Evolutionary conservation across 1,284 basidiomycete species (phyloP).

Genomic region (Xerocomus minutiporus): DNA sequence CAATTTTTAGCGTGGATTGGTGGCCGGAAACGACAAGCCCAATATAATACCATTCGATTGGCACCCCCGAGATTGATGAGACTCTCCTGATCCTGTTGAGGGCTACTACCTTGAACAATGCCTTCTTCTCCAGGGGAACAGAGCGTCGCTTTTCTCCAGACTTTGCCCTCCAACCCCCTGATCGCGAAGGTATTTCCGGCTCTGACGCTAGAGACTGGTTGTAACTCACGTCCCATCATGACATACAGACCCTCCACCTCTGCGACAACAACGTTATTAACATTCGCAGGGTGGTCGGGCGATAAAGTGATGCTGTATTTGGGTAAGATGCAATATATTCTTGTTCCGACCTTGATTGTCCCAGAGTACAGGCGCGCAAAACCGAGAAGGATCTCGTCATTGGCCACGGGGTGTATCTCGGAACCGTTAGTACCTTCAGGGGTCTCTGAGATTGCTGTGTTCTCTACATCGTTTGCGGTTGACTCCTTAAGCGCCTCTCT

Average conservation of each 20-base stretch:
- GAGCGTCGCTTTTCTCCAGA: conserved; percentile 88
- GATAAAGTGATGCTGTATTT: conserved; percentile 78
- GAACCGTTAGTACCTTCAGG: conserved; percentile 14
- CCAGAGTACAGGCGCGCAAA: conserved; percentile 95
- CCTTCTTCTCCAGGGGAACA: conserved; percentile 60
- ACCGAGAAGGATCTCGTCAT: conserved; percentile 74
- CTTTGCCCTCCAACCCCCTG: conserved; percentile 84
- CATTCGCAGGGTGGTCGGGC: conserved; percentile 68
- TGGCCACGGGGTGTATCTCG: conserved; percentile 18
- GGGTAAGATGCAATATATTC: conserved; percentile 77
- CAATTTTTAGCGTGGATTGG: conserved; percentile 3
- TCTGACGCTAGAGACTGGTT: conserved; percentile 77
- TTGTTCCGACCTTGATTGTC: conserved; percentile 63
- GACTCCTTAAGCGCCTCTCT: conserved; percentile 46
- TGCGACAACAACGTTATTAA: conserved; percentile 61
- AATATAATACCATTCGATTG: conserved; percentile 53
- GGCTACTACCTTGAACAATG: conserved; percentile 36
- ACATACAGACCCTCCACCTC: conserved; percentile 81
- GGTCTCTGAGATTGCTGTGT: conserved; percentile 19
- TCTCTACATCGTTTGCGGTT: conserved; percentile 28
- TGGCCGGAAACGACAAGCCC: neutral
- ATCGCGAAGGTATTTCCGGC: conserved; percentile 97
- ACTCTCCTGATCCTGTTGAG: conserved; percentile 44
- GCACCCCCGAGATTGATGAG: conserved; percentile 84
- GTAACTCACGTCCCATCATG: conserved; percentile 97